Conservation (phyloP, 2,329 filamentous ascomycete species). For the Pseudodiploospora longispora region DNA sequence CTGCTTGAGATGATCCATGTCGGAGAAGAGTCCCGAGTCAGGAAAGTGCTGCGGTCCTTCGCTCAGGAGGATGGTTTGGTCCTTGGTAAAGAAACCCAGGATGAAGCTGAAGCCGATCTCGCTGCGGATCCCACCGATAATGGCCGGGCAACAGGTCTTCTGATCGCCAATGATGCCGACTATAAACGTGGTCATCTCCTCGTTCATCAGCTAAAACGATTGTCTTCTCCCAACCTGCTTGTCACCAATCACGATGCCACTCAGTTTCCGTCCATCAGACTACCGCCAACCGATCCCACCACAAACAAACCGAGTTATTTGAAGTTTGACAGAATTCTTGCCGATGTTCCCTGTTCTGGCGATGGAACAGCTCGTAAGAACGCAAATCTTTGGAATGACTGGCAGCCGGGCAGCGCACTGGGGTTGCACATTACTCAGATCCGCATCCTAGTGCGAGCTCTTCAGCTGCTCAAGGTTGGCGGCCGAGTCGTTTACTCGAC, state of each 20-base stretch:
- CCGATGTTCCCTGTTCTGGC: slow-evolving; percentile 93
- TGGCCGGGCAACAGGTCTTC: slow-evolving; percentile 79
- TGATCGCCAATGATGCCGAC: slow-evolving; percentile 94
- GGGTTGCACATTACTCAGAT: slow-evolving; percentile 83
- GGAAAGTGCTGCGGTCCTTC: slow-evolving; percentile 58
- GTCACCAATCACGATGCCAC: slow-evolving; percentile 98
- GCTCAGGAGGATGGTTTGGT: slow-evolving; percentile 53
- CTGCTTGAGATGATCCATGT: slow-evolving; percentile 88
- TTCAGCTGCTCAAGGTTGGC: slow-evolving; percentile 94
- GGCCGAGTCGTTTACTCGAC: slow-evolving; percentile 96
- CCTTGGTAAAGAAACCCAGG: slow-evolving; percentile 38
- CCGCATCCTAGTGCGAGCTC: slow-evolving; percentile 79
- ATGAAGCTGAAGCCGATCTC: slow-evolving; percentile 43
- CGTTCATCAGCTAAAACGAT: slow-evolving; percentile 92
- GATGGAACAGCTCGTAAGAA: slow-evolving; percentile 95
- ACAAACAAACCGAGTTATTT: slow-evolving; percentile 61
- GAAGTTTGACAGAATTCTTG: slow-evolving; percentile 93
- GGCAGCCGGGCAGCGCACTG: slow-evolving; percentile 79
- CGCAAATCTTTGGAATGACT: slow-evolving; percentile 87
- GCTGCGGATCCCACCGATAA: slow-evolving; percentile 59
- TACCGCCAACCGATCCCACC: slow-evolving; percentile 53
- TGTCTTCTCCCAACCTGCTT: slow-evolving; percentile 92
- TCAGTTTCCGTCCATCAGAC: slow-evolving; percentile 83
- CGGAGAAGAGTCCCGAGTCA: slow-evolving; percentile 82
- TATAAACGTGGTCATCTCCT: slow-evolving; percentile 97